A percentile compares a stretch with the other conserved stretches of the same genome.
Conservation (phyloP, 73 alveolate genomes). For the Paraurostyla sp. region DNA sequence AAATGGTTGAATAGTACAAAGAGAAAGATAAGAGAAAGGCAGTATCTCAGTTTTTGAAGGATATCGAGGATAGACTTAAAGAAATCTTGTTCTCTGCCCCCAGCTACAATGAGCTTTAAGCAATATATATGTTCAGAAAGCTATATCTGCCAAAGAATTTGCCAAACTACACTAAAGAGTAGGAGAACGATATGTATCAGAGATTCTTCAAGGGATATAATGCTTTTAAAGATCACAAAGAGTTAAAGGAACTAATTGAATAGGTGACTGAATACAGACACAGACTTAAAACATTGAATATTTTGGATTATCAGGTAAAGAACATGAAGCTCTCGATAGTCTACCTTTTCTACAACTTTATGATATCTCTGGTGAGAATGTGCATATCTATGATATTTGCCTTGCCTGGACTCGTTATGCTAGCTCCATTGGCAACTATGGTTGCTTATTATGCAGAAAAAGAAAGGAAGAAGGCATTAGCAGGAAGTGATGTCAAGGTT, state of each 20-base stretch:
- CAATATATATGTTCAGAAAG: slow-evolving; percentile 82
- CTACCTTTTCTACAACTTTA: slow-evolving; percentile 9
- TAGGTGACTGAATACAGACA: slow-evolving; percentile 79
- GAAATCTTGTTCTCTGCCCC: slow-evolving; percentile 91
- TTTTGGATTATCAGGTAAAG: slow-evolving; percentile 87
- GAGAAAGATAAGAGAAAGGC: slow-evolving; percentile 87
- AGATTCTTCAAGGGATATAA: slow-evolving; percentile 89
- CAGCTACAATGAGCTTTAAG: slow-evolving; percentile 83
- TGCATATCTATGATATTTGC: slow-evolving; percentile 57
- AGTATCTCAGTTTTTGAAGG: slow-evolving; percentile 77
- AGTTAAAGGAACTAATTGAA: slow-evolving; percentile 68
- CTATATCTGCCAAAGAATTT: slow-evolving; percentile 85
- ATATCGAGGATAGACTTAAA: slow-evolving; percentile 89
- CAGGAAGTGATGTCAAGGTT: slow-evolving; percentile 83
- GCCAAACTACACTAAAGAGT: slow-evolving; percentile 77
- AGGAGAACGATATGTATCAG: slow-evolving; percentile 78
- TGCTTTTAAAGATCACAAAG: slow-evolving; percentile 76
- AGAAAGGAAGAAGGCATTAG: slow-evolving; percentile 82
- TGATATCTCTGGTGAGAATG: slow-evolving; percentile 37
- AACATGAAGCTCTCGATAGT: slow-evolving; percentile 6
- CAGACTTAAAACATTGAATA: slow-evolving; percentile 84
- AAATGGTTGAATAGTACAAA: slow-evolving; percentile 78
- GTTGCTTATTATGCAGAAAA: slow-evolving; percentile 76
- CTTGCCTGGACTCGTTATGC: slow-evolving; percentile 84
- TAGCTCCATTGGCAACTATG: slow-evolving; percentile 71